Percentiles rank a stretch among this genome's conserved stretches.
phyloP scores from a whole-genome alignment of 2,329 filamentous ascomycete species.

The Elsinoe australis region DNA sequence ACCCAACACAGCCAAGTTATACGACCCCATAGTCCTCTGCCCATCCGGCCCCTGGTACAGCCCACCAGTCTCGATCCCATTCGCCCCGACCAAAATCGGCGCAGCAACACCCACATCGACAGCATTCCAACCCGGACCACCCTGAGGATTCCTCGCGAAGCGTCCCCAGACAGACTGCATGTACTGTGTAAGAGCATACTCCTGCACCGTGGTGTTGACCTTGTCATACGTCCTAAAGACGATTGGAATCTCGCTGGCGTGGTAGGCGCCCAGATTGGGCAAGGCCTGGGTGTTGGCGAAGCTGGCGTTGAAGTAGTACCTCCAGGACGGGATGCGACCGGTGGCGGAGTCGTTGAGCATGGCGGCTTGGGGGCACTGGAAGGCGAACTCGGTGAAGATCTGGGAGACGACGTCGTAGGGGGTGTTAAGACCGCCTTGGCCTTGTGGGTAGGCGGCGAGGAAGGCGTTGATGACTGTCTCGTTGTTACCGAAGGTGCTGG shows the following conservation, averaged over 20 bases:
- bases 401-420: conserved; percentile 25
- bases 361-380: conserved; percentile 26
- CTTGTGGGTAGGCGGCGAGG: conserved; percentile 26
- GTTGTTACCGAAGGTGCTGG: conserved; percentile 21
- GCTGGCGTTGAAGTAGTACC: conserved; percentile 34
- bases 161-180: conserved; percentile 32
- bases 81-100: conserved; percentile 23
- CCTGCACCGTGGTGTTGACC: conserved; percentile 26
- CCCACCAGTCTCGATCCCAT: conserved; percentile 22
- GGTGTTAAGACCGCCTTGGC: conserved; percentile 21
- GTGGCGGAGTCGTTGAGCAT: conserved; percentile 27
- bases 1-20: conserved; percentile 25
- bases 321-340: conserved; percentile 30
- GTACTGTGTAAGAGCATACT: conserved; percentile 27
- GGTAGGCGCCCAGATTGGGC: conserved; percentile 29
- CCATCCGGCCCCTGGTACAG: conserved; percentile 21
- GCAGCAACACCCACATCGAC: conserved; percentile 24
- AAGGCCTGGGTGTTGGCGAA: conserved; percentile 30
- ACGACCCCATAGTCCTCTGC: conserved; percentile 21
- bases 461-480: conserved; percentile 23
- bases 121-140: conserved; percentile 33
- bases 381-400: conserved; percentile 27
- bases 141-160: conserved; percentile 33
- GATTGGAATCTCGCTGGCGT: conserved; percentile 31
- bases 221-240: conserved; percentile 32